Base-by-base conservation (phyloP, 305 asterid species). In the Petunia hybrid region DNA sequence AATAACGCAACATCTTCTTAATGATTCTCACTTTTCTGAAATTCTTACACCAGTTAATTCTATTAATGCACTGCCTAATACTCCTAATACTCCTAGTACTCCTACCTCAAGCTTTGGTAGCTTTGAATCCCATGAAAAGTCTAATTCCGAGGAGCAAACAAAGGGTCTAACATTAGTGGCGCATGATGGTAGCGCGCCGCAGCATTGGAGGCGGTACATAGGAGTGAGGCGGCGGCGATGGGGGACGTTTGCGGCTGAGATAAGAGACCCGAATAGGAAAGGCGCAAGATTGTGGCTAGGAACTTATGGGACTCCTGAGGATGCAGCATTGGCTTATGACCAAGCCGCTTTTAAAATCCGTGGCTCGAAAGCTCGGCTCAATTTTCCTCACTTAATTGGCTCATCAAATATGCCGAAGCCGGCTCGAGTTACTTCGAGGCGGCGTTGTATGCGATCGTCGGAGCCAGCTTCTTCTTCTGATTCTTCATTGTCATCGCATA, bases 281-380 rank as follows among this genome's bases (percentile, higher is more conserved):
- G 77, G 91, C 0, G 9, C 81, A 2, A 83, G 90, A 79, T n/a
- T 84, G 3, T 90, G 94, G 94, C 83, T 90, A 2, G 94, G 92
- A 48, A 90, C 94, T 0, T 89, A 87, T 71, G 84, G 78, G 80
- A 89, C 86, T 57, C 80, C 90, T 6, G 92, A 86, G 84, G 92
- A 90, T 70, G 94, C 94, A 0, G 94, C 94, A 9, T 39, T 87
- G 86, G 92, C 94, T 53, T 90, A 90, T 22, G 94, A 90, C 35
- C 80, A 83, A 14, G 92, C 92, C 8, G 91, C 94, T 8, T 89
- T 76, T 40, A 45, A 86, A 80, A 6, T 87, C 61, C 88, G 85
- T 0, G 94, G 94, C 65, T 67, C 90, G 0, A 84, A 86, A 43
- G 93, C 93, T 51, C 70, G 77, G 83, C 75, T 88, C 16, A 90